These are phyloP conservation scores for Yamadazyma kitorensis DNA, from an alignment of 805 yeast genomes.

Conservation along the genomic window DNA sequence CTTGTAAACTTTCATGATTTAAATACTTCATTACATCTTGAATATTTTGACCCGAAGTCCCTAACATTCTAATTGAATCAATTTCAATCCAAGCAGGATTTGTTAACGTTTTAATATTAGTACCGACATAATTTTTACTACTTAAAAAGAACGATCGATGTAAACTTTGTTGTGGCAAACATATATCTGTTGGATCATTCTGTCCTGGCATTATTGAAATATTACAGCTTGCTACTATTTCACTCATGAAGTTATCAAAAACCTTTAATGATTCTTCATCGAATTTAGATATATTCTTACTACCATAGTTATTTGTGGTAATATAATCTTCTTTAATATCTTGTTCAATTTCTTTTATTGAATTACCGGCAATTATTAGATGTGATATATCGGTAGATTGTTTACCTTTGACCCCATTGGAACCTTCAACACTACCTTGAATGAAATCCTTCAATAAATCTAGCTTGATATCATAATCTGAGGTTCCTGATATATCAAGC, in stretches of 20 bases:
- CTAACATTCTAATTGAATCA: constrained; percentile 53
- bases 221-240: constrained; percentile 58
- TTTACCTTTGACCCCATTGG: constrained; percentile 18
- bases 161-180: constrained; percentile 89
- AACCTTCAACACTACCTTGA: constrained; percentile 62
- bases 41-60: constrained; percentile 83
- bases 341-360: constrained; percentile 39
- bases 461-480: constrained; percentile 42
- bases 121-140: constrained; percentile 39
- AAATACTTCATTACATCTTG: constrained; percentile 72
- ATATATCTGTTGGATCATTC: constrained; percentile 77
- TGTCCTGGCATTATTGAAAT: constrained; percentile 83
- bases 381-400: constrained; percentile 37
- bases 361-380: constrained; percentile 72
- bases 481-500: constrained; percentile 49
- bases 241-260: constrained; percentile 59
- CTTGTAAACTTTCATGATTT: constrained; percentile 23
- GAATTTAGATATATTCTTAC: constrained; percentile 52
- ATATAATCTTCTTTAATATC: constrained; percentile 25
- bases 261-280: constrained; percentile 45
- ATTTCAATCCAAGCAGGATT: constrained; percentile 76
- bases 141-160: constrained; percentile 68
- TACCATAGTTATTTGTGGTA: constrained; percentile 46
- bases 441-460: constrained; percentile 68
- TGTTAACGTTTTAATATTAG: constrained; percentile 25